These are phyloP conservation scores for Scutellaria minor DNA, from an alignment of 257 asterid genomes.

Conservation along the genomic window DNA sequence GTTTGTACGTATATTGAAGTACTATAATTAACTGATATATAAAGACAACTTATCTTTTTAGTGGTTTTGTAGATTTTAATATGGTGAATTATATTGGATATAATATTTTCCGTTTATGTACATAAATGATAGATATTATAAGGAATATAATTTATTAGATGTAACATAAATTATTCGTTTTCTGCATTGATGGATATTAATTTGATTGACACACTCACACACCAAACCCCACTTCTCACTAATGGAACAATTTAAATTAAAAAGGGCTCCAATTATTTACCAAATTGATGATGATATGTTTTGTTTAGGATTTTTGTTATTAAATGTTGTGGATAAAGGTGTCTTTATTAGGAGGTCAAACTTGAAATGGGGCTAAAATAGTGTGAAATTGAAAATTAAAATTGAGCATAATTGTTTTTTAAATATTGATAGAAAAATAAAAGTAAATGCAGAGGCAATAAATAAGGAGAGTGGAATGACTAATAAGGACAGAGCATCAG, in stretches of 20 bases:
- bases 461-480: constrained; percentile 16
- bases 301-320: constrained; percentile 8
- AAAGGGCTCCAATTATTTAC: not conserved
- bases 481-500: constrained; percentile 18
- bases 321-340: constrained; percentile 1
- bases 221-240: too few relatives aligned
- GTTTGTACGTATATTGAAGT: constrained; percentile 11
- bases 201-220: not conserved
- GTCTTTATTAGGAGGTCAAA: constrained; percentile 20
- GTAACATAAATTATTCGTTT: too few relatives aligned
- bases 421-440: not conserved
- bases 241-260: not conserved
- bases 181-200: not conserved
- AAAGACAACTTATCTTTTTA: too few relatives aligned
- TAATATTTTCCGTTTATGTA: too few relatives aligned
- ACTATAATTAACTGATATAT: not conserved
- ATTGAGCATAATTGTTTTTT: not conserved
- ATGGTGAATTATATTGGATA: too few relatives aligned
- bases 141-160: too few relatives aligned
- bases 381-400: not conserved
- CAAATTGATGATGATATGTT: not conserved
- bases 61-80: too few relatives aligned
- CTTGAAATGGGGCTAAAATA: not conserved
- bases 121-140: too few relatives aligned
- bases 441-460: not conserved